phyloP scores from a whole-genome alignment of 2,329 filamentous ascomycete genomes.

The Pseudogymnoascus sp. region DNA sequence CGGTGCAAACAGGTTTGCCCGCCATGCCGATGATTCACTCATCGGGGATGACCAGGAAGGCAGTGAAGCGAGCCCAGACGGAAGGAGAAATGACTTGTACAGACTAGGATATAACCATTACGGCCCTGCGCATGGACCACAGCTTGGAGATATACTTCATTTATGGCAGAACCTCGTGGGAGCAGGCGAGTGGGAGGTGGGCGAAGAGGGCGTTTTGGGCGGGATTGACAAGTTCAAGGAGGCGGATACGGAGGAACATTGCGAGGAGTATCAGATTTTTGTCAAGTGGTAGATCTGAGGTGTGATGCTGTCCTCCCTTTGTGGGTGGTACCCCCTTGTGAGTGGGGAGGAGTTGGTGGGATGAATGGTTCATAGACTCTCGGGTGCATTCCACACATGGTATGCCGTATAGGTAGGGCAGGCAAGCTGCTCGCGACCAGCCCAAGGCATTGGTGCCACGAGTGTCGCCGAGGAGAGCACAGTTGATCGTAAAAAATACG shows the following conservation, averaged over 20 bases:
- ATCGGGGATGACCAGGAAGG: conserved; percentile 11
- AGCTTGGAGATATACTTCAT: conserved; percentile 25
- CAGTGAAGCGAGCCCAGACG: background rate
- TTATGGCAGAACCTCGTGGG: conserved; percentile 21
- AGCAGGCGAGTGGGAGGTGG: conserved; percentile 12
- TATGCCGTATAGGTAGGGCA: background rate
- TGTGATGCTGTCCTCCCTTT: background rate
- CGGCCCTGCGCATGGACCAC: conserved; percentile 14
- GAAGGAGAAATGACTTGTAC: conserved; percentile 16
- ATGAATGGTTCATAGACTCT: background rate
- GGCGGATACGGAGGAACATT: conserved; percentile 13
- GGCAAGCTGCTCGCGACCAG: background rate
- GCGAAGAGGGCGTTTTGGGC: conserved; percentile 11
- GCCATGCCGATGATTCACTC: conserved; percentile 13
- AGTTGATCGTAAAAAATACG: background rate
- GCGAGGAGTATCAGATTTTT: background rate
- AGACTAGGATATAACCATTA: conserved; percentile 18
- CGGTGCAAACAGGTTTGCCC: conserved; percentile 10
- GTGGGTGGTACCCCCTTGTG: too few relatives aligned
- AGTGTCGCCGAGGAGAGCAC: background rate
- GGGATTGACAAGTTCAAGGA: conserved; percentile 14
- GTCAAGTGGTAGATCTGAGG: background rate
- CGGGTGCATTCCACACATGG: background rate
- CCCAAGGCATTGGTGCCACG: too few relatives aligned
- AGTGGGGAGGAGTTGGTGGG: too few relatives aligned